phyloP scores from a whole-genome alignment of 2,329 filamentous ascomycete species.

The Graphium sp. region DNA sequence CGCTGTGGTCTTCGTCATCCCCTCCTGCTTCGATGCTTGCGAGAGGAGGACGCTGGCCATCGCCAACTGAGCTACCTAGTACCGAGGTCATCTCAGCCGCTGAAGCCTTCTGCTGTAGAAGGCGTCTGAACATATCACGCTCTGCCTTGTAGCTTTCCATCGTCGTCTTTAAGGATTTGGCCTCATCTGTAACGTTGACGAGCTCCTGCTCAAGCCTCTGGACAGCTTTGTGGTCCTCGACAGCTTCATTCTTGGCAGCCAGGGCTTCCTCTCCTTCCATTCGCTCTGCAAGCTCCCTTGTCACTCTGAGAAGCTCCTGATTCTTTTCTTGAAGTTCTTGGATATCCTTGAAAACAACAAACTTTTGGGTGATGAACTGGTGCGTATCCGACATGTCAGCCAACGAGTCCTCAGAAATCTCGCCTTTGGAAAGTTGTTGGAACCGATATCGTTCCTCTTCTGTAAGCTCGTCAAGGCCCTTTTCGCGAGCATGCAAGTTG shows the following conservation, averaged over 20 bases:
- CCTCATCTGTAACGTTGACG: slow-evolving; percentile 64
- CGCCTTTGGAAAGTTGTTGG: slow-evolving; percentile 60
- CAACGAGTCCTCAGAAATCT: slow-evolving; percentile 52
- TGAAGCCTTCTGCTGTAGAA: slow-evolving; percentile 58
- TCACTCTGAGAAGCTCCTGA: slow-evolving; percentile 63
- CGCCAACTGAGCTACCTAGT: slow-evolving; percentile 55
- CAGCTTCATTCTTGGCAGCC: slow-evolving; percentile 43
- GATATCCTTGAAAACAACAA: slow-evolving; percentile 81
- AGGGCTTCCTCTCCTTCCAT: slow-evolving; percentile 85
- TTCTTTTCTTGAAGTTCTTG: slow-evolving; percentile 80
- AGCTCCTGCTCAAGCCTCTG: slow-evolving; percentile 56
- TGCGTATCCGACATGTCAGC: slow-evolving; percentile 72
- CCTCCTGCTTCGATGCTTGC: slow-evolving; percentile 39
- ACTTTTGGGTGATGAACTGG: slow-evolving; percentile 71
- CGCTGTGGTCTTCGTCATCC: slow-evolving; percentile 46
- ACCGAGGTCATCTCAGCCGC: slow-evolving; percentile 47
- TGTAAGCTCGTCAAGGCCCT: slow-evolving; percentile 55
- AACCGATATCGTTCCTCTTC: slow-evolving; percentile 59
- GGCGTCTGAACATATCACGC: slow-evolving; percentile 92
- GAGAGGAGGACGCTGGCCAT: slow-evolving; percentile 33
- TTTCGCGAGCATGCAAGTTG: slow-evolving; percentile 68
- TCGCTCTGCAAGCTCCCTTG: slow-evolving; percentile 68
- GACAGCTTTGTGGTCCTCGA: slow-evolving; percentile 54
- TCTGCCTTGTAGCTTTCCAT: slow-evolving; percentile 91
- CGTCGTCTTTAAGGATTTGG: slow-evolving; percentile 64